A percentile compares a stretch with the other conserved stretches of the same genome.
Conservation (phyloP, 176 grass and related monocot genomes). For the Rhynchospora tenuis region DNA sequence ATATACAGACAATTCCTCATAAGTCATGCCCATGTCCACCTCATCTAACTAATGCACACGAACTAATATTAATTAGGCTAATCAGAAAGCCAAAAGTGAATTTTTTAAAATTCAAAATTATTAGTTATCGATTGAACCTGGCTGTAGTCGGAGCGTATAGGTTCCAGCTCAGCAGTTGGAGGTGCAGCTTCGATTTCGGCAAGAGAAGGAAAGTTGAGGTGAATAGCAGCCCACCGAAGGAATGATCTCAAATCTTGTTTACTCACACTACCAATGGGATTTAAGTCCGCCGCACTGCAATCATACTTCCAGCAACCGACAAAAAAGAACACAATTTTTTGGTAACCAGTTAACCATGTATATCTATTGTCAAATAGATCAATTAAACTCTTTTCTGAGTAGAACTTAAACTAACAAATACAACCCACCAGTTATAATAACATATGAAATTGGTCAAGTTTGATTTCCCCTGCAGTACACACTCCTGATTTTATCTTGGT, state of each 20-base stretch:
- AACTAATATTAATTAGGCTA: neutral
- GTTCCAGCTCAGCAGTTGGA: constrained; percentile 94
- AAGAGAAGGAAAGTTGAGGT: constrained; percentile 90
- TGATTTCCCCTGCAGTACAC: neutral
- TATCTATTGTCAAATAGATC: neutral
- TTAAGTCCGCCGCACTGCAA: constrained; percentile 96
- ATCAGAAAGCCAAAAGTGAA: neutral
- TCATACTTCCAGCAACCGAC: constrained; percentile 58
- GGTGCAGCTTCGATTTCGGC: constrained; percentile 93
- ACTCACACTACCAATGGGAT: constrained; percentile 94
- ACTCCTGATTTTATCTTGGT: neutral
- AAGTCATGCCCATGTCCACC: constrained; percentile 99
- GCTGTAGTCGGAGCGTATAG: constrained; percentile 71
- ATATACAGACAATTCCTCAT: constrained; percentile 89
- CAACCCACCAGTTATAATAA: neutral
- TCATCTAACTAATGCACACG: constrained; percentile 76
- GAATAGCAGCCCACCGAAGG: constrained; percentile 71
- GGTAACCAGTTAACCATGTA: neutral
- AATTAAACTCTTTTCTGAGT: neutral
- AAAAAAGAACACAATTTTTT: constrained; percentile 9
- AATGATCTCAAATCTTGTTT: constrained; percentile 93
- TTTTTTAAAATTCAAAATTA: neutral
- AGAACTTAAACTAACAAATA: neutral
- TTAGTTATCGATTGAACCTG: constrained; percentile 35
- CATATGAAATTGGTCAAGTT: neutral